Evolutionary conservation across 2,329 filamentous ascomycete genomes (phyloP).

Genomic region (Beauveria sp.): DNA sequence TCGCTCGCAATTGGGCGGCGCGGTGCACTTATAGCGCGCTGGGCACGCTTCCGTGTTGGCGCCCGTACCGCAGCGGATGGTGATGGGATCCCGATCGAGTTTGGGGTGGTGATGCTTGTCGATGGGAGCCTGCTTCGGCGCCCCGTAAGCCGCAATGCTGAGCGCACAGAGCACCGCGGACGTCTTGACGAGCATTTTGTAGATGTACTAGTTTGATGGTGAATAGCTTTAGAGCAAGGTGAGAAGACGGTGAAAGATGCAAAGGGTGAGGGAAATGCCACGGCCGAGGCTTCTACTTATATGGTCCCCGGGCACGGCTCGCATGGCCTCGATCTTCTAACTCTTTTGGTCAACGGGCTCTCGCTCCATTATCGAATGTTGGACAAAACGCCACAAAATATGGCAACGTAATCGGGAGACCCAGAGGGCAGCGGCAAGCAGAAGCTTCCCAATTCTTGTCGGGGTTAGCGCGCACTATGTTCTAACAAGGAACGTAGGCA

Average conservation of each 20-base stretch:
- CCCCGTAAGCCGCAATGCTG: neutral
- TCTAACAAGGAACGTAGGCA: neutral
- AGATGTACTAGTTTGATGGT: too few species aligned
- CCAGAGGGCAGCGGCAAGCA: too few species aligned
- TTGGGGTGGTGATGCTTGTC: neutral
- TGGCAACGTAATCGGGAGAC: neutral
- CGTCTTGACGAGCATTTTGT: neutral
- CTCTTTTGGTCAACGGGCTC: neutral
- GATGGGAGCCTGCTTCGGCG: neutral
- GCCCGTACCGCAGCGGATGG: constrained; percentile 11
- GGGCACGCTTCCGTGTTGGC: constrained; percentile 9
- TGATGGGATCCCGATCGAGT: neutral
- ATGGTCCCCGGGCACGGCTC: neutral
- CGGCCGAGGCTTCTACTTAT: neutral
- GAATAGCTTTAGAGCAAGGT: neutral
- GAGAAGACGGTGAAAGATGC: neutral
- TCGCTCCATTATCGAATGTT: neutral
- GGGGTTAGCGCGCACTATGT: neutral
- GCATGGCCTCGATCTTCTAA: neutral
- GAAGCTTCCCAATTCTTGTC: neutral
- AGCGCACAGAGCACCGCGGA: neutral
- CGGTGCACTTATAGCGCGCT: constrained; percentile 5
- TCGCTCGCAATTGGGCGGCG: constrained; percentile 5
- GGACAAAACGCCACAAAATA: neutral
- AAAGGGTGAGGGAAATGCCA: neutral